phyloP scores from a whole-genome alignment of 805 yeast species.

The Kodamaea restingae region DNA sequence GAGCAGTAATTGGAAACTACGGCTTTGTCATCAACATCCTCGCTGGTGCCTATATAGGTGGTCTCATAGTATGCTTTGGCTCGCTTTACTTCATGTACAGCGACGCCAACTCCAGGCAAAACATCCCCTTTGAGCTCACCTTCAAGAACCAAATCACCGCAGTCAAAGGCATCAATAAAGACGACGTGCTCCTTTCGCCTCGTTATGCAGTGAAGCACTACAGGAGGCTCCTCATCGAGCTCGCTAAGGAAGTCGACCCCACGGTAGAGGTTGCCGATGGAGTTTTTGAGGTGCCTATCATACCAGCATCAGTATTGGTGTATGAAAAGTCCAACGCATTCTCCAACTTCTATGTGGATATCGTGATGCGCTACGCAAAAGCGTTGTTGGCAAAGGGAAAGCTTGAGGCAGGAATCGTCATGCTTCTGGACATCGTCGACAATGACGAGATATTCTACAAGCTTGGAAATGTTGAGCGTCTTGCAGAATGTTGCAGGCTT shows the following conservation, averaged over 20 bases:
- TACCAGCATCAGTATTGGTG: constrained; percentile 28
- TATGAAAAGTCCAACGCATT: constrained; percentile 27
- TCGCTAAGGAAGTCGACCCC: constrained; percentile 27
- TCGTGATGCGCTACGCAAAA: constrained; percentile 37
- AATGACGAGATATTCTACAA: constrained; percentile 35
- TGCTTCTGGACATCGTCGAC: constrained; percentile 28
- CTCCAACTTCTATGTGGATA: constrained; percentile 41
- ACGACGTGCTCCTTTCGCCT: constrained; percentile 40
- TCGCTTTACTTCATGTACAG: constrained; percentile 35
- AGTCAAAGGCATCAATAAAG: constrained; percentile 42
- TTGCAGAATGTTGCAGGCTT: constrained; percentile 38
- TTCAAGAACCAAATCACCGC: constrained; percentile 32
- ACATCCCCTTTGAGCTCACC: constrained; percentile 37
- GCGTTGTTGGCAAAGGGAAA: constrained; percentile 41
- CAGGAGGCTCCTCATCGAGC: constrained; percentile 31
- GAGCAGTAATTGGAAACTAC: constrained; percentile 22
- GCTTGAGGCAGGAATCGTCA: constrained; percentile 24
- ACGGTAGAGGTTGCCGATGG: constrained; percentile 24
- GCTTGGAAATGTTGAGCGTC: constrained; percentile 39
- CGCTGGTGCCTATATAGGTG: constrained; percentile 44
- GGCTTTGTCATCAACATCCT: constrained; percentile 32
- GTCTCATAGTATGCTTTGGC: constrained; percentile 35
- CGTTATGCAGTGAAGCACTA: constrained; percentile 42
- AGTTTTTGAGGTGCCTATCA: constrained; percentile 31
- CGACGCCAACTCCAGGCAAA: constrained; percentile 38